Evolutionary conservation across 1,284 basidiomycete genomes (phyloP).

Genomic region (Flammula alnicola): DNA sequence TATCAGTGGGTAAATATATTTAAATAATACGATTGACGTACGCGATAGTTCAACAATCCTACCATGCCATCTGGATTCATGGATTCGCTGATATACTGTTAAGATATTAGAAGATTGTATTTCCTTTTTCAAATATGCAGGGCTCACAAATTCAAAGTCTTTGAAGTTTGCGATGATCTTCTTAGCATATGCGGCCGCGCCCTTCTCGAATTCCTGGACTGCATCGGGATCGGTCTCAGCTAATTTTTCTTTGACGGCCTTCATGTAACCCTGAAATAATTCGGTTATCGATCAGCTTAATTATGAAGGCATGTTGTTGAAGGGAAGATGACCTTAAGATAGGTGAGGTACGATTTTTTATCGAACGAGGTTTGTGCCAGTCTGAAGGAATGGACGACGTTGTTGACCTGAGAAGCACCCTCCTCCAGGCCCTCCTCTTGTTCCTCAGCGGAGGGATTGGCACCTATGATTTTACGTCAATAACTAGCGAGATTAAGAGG

Average conservation of each 20-base stretch:
- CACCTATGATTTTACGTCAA: conserved; percentile 53
- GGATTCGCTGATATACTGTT: conserved; percentile 82
- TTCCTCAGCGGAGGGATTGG: conserved; percentile 93
- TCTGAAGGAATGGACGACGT: conserved; percentile 93
- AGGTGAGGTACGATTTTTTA: conserved; percentile 87
- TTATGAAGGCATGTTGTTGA: not conserved
- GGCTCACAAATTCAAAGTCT: conserved; percentile 85
- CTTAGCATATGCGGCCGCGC: conserved; percentile 79
- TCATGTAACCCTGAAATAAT: conserved; percentile 51
- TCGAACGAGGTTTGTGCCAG: conserved; percentile 87
- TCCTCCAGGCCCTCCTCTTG: conserved; percentile 84
- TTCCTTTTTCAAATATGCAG: not conserved
- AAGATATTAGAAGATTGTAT: conserved; percentile 2
- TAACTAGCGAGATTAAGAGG: conserved; percentile 9
- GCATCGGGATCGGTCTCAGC: conserved; percentile 64
- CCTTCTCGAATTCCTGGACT: conserved; percentile 85
- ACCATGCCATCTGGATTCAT: conserved; percentile 93
- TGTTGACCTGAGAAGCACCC: conserved; percentile 82
- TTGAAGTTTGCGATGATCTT: conserved; percentile 92
- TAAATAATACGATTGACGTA: no score
- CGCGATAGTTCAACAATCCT: conserved; percentile 85
- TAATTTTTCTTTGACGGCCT: conserved; percentile 54
- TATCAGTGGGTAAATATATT: not conserved
- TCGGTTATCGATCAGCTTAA: conserved; percentile 1
- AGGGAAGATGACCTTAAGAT: conserved; percentile 76